phyloP scores from a whole-genome alignment of 176 grass and related monocot species.

The Oryza meridionalis region DNA sequence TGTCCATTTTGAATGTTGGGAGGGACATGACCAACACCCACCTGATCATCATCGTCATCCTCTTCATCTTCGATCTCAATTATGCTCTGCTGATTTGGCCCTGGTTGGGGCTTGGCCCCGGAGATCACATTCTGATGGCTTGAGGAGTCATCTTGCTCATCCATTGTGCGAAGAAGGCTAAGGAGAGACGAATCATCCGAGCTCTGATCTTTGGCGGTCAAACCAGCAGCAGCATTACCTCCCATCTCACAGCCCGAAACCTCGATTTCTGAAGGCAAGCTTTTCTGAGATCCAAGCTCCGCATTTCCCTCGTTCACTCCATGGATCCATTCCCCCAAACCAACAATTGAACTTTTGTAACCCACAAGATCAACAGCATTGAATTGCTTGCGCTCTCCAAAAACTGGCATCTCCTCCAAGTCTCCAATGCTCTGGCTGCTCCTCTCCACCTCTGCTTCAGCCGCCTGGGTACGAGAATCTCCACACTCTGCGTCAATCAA shows the following conservation, averaged over 20 bases:
- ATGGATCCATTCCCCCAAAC: neutral
- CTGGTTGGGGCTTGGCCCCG: neutral
- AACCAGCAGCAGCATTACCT: neutral
- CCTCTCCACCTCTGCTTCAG: neutral
- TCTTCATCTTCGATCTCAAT: constrained; percentile 25
- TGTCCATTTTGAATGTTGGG: neutral
- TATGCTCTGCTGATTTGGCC: neutral
- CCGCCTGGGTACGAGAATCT: neutral
- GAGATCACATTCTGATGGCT: neutral
- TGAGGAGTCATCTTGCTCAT: constrained; percentile 17
- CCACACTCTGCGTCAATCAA: neutral
- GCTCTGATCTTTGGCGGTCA: neutral
- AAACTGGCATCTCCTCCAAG: constrained; percentile 30
- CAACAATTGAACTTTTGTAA: neutral
- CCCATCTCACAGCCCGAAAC: neutral
- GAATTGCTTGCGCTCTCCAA: neutral
- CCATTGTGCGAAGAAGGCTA: neutral
- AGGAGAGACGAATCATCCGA: constrained; percentile 2
- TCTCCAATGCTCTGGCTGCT: neutral
- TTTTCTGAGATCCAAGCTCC: neutral
- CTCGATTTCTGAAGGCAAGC: neutral
- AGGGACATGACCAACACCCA: neutral
- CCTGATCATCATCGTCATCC: neutral
- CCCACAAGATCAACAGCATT: neutral
- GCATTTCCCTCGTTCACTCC: neutral